These are phyloP conservation scores for Penstemon barbatus DNA, from an alignment of 257 asterid species.

Conservation along the genomic window DNA sequence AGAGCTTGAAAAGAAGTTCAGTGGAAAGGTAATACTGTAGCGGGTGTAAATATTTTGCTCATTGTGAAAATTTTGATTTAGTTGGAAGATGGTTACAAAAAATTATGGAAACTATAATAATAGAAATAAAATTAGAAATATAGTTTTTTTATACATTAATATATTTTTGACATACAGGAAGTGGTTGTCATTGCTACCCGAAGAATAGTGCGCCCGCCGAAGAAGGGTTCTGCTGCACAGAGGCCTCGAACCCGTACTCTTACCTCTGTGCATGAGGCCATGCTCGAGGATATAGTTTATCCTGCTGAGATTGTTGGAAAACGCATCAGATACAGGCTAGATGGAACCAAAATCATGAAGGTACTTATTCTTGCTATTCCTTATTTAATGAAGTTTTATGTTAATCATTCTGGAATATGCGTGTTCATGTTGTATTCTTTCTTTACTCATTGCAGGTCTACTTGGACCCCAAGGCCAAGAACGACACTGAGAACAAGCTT, in stretches of 20 bases:
- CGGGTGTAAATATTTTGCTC: not conserved
- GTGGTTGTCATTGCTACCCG: slow-evolving; percentile 80
- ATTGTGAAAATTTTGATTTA: not conserved
- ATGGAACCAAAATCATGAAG: slow-evolving; percentile 79
- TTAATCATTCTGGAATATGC: no score
- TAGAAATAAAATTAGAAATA: not conserved
- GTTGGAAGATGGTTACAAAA: not conserved
- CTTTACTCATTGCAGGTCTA: slow-evolving; percentile 10
- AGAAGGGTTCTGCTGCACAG: slow-evolving; percentile 73
- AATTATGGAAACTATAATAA: no score
- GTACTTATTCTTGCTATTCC: slow-evolving; percentile 26
- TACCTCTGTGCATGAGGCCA: slow-evolving; percentile 71
- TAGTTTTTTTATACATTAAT: not conserved
- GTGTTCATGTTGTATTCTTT: not conserved
- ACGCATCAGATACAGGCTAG: slow-evolving; percentile 59
- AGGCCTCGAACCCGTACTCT: slow-evolving; percentile 73
- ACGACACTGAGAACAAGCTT: slow-evolving; percentile 38
- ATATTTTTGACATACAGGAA: slow-evolving; percentile 41
- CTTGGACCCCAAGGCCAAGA: slow-evolving; percentile 31
- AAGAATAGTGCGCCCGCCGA: slow-evolving; percentile 76
- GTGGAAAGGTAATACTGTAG: slow-evolving; percentile 68
- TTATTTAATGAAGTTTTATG: not conserved
- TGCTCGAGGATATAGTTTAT: slow-evolving; percentile 68
- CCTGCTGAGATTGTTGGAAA: slow-evolving; percentile 78
- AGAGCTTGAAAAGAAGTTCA: slow-evolving; percentile 95